Conservation (phyloP, 345 rosid genomes). For the Syzygium aromaticum region DNA sequence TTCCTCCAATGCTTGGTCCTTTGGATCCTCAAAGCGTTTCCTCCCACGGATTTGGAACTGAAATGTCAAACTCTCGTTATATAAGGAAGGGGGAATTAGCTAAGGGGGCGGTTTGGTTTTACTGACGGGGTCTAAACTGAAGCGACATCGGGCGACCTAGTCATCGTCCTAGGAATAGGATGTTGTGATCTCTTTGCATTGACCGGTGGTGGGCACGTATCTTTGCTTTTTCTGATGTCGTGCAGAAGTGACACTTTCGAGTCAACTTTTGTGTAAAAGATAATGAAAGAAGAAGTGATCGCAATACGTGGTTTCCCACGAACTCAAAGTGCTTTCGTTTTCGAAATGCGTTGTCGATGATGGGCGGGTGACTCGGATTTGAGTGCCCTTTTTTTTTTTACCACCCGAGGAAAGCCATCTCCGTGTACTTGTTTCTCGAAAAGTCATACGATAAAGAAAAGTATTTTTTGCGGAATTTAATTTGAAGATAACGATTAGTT, state of each 20-base stretch:
- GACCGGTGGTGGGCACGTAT: too few relatives aligned
- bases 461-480: too few relatives aligned
- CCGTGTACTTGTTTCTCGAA: too few relatives aligned
- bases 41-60: neutral
- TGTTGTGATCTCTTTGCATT: too few relatives aligned
- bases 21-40: neutral
- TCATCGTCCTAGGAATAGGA: too few relatives aligned
- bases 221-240: too few relatives aligned
- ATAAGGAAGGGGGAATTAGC: neutral
- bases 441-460: too few relatives aligned
- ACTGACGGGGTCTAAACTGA: too few relatives aligned
- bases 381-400: neutral
- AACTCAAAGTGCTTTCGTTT: neutral
- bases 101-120: too few relatives aligned
- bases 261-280: neutral
- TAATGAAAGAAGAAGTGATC: neutral
- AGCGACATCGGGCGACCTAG: too few relatives aligned
- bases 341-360: neutral
- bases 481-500: too few relatives aligned
- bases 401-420: neutral
- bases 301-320: neutral
- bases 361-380: neutral
- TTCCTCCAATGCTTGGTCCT: neutral
- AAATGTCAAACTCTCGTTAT: neutral
- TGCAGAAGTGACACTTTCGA: neutral